Percentiles rank a stretch among this genome's conserved stretches.
These are phyloP conservation scores for Lenzites betulinus DNA, from an alignment of 768 basidiomycete genomes.

Conservation along the genomic window DNA sequence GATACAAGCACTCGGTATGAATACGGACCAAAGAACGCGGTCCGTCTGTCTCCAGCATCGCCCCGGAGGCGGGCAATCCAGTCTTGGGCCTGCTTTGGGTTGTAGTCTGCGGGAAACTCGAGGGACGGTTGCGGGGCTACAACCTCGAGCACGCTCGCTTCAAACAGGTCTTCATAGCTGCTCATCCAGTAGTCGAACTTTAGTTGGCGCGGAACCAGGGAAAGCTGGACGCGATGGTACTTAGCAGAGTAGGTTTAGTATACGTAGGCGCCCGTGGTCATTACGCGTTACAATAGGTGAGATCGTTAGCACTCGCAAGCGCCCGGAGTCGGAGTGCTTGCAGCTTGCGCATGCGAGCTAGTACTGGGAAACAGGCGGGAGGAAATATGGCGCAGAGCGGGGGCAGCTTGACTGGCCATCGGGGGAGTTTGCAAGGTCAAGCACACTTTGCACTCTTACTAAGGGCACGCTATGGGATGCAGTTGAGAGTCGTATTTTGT, in stretches of 20 bases:
- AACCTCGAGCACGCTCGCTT: constrained; percentile 58
- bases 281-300: too few relatives aligned
- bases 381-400: too few relatives aligned
- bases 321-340: too few relatives aligned
- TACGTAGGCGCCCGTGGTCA: too few relatives aligned
- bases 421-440: too few relatives aligned
- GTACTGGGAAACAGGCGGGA: too few relatives aligned
- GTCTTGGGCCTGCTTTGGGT: constrained; percentile 40
- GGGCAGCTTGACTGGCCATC: constrained; percentile 34
- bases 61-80: constrained; percentile 56
- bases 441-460: too few relatives aligned
- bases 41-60: constrained; percentile 51
- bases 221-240: background rate
- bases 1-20: background rate
- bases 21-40: constrained; percentile 74
- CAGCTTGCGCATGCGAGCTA: too few relatives aligned
- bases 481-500: constrained; percentile 35
- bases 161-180: constrained; percentile 65
- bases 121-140: constrained; percentile 65
- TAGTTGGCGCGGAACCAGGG: too few relatives aligned
- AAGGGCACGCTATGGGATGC: background rate
- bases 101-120: constrained; percentile 52
- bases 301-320: too few relatives aligned
- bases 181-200: constrained; percentile 28
- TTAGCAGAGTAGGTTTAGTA: too few relatives aligned